Base-by-base conservation (phyloP, 73 alveolate species). In the Uronychia binucleata region DNA sequence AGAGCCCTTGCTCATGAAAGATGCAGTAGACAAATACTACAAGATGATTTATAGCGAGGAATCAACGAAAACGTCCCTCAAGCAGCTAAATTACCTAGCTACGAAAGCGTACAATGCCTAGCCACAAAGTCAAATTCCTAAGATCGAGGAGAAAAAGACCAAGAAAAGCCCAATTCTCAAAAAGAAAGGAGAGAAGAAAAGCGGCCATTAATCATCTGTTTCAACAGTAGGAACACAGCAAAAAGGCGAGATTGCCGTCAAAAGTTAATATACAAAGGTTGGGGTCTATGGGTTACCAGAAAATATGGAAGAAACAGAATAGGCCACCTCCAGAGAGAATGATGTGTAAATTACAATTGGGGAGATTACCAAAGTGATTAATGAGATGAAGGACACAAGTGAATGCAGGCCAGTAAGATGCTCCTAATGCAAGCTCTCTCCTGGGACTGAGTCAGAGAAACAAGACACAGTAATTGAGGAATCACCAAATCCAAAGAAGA, bases 51-150 rank as follows among this genome's bases (percentile, higher is more conserved):
- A 83, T 28, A 75, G 79, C 26, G 90, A 83, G 29, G 84, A 60
- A 28, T 83, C 90, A 13, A 60, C 90, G 0, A 83, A 83, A 34
- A 75, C 84, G 0, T 74, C 90, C 14, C 84, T 83, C 19, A 83
- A 82, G 58, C 74, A 74, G 28, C 84, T 83, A 0, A 31, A 83
- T 34, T 83, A 83, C 34, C 67, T 46, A 5, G 67, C 67, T 11
- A 46, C 67, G 19, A 46, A 46, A 46, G 67, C 67, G 5, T 46
- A 46, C n/a, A 46, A 46, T 46, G 67, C n/a, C 5, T 46, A 5
- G n/a, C 67, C 67, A 46, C 5, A 19, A 11, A 46, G 19, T 11
- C n/a, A 19, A 46, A 46, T 46, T 46, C 67, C 67, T 46, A 46
- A 5, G 5, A 19, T 46, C 19, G 67, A 46, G n/a, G 67, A 46